Evolutionary conservation across 441 rosid genomes (phyloP), one percentile per base, ranked within the genome.

Genomic region (Croton laevigatus): DNA sequence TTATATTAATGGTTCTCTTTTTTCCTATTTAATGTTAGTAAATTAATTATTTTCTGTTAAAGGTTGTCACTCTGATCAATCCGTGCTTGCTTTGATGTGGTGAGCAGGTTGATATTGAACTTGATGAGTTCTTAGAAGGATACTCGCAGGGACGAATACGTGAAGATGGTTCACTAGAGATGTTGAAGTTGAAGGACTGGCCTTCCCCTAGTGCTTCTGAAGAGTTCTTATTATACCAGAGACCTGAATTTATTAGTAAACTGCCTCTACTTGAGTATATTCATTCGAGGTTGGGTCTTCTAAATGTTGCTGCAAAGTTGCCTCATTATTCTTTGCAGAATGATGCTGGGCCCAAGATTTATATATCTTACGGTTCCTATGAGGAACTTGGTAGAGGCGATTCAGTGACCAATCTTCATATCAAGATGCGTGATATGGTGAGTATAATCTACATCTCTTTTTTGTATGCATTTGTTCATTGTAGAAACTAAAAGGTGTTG

Each of bases 291-390:
- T 76, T 89, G 89, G 99, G 99, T 77, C 86, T 95, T 79, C 84
- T 95, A 76, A 95, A 95, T 78, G 93, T 93, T 65, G 97, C 98
- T 19, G 98, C 97, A 71, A 93, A 93, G 80, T 78, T 93, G 85
- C 99, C 99, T 71, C 92, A 93, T 83, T 93, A 88, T 82, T 88
- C 97, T 57, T 81, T 93, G 83, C 98, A 95, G 81, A 93, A 87
- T 75, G 99, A 95, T 80, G 87, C 83, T 16, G 99, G 98, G 62
- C 97, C 98, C 72, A 93, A 89, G 84, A 87, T 93, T 72, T 85
- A 77, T 66, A 79, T 91, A 73, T 88, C 97, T 73, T 88, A 92
- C 79, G 97, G 99, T 76, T 77, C 78, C 46, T 70, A 66, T 55
- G 81, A 86, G 67, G 97, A 89, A 75, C 80, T 77, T 66, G 89